phyloP scores from a whole-genome alignment of 257 asterid species.

The Scutellaria minor region DNA sequence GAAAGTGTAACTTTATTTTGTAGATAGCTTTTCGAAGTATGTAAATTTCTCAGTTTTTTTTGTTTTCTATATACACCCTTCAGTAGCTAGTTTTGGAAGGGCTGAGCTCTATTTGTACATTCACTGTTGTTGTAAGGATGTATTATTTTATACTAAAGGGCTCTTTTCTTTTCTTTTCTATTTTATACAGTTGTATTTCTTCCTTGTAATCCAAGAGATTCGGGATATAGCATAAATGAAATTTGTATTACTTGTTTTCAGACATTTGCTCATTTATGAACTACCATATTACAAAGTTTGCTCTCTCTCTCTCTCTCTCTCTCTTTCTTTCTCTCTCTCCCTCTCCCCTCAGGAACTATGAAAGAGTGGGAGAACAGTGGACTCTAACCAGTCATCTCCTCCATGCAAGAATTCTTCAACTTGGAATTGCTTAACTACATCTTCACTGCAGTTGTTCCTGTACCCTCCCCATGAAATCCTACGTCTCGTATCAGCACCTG shows the following conservation, averaged over 20 bases:
- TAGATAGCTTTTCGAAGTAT: slow-evolving; percentile 30
- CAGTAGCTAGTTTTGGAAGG: slow-evolving; percentile 18
- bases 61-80: slow-evolving; percentile 22
- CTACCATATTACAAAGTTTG: no score
- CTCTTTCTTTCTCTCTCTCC: no score
- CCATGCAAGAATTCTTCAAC: slow-evolving; percentile 62
- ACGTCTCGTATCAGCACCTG: slow-evolving; percentile 55
- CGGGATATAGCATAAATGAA: not conserved
- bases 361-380: slow-evolving; percentile 46
- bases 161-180: not conserved
- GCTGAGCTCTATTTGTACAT: slow-evolving; percentile 13
- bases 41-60: slow-evolving; percentile 21
- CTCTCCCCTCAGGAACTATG: not conserved
- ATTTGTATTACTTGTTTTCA: not conserved
- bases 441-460: slow-evolving; percentile 50
- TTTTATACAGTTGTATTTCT: not conserved
- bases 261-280: not conserved
- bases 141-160: not conserved
- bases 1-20: slow-evolving; percentile 10
- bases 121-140: not conserved
- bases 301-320: no score
- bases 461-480: slow-evolving; percentile 66
- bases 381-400: slow-evolving; percentile 53
- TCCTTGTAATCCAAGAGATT: slow-evolving; percentile 1
- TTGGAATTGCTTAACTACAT: slow-evolving; percentile 50